Base-by-base conservation (phyloP, 2,329 filamentous ascomycete species). In the Venturia effusa region DNA sequence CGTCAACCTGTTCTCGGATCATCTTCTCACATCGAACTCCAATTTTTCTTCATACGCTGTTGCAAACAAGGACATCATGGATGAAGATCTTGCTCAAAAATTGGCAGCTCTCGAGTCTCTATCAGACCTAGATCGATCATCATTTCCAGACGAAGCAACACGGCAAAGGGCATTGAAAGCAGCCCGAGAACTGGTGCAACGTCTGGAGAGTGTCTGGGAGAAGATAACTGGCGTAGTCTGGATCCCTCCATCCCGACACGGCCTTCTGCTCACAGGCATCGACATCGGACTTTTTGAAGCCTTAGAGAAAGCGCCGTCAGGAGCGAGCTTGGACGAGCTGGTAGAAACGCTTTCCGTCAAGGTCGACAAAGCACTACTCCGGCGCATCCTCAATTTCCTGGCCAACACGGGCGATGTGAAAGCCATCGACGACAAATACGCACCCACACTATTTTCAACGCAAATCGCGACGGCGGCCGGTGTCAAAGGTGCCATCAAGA, bases 251-350 rank as follows among this genome's bases (percentile, higher is more conserved):
- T 10, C 34, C 59, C 39, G 41, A 41, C 37, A 61, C 30, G 24
- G 27, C 17, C 15, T 61, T 37, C 22, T 61, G 7, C 19, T 27
- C 1, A 61, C 34, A 8, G 59, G 34, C 8, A 41, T 41, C 15
- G 59, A 61, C 34, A 45, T 61, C 37, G 41, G 41, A 7, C 34
- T 61, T 8, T 61, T 61, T n/a, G 32, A 61, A 8, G 27, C 59
- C 10, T 37, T 61, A n/a, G 59, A 57, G 15, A 57, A 57, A 19
- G 45, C 30, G 7, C 51, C 51, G 6, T 34, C 51, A 7, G 27
- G 27, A 34, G 27, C 19, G 22, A 34, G 17, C 15, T 30, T 57
- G 30, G 27, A 57, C 15, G 27, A 57, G 15, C 17, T 57, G 27
- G 2, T 22, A 7, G 30, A 57, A 6, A 19, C 5, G 17, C 51